Conservation (phyloP, 192 early-diverging fungal species). For the Coemansia sp. region DNA sequence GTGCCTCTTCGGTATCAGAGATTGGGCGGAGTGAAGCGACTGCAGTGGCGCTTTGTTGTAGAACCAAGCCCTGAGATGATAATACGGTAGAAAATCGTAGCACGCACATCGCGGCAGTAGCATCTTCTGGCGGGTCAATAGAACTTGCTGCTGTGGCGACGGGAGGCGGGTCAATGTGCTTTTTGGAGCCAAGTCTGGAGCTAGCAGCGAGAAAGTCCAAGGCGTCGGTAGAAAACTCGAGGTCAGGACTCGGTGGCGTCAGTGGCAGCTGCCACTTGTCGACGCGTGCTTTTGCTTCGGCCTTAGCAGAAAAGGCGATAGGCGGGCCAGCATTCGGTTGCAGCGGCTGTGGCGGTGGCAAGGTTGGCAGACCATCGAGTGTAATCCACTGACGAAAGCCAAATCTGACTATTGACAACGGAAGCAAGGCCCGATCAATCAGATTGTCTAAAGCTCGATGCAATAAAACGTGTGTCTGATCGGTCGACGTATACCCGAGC, state of each 20-base stretch:
- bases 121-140: neutral
- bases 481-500: neutral
- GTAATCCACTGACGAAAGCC: constrained; percentile 49
- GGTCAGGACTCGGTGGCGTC: constrained; percentile 23
- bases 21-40: constrained; percentile 10
- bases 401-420: constrained; percentile 48
- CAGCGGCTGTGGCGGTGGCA: neutral
- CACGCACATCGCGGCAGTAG: neutral
- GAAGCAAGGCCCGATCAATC: constrained; percentile 39
- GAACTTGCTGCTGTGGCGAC: neutral
- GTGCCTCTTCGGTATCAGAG: neutral
- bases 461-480: constrained; percentile 17
- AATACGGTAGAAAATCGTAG: neutral
- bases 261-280: constrained; percentile 16
- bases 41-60: constrained; percentile 23
- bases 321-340: neutral
- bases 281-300: neutral
- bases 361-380: constrained; percentile 5
- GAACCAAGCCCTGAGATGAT: constrained; percentile 15
- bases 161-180: neutral
- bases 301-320: neutral
- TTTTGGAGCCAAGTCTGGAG: constrained; percentile 1
- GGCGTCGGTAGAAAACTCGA: constrained; percentile 12
- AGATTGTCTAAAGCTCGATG: constrained; percentile 39
- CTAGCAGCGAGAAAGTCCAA: constrained; percentile 19